Conservation (phyloP, 2,329 filamentous ascomycete genomes). For the Dendryphion nanum region DNA sequence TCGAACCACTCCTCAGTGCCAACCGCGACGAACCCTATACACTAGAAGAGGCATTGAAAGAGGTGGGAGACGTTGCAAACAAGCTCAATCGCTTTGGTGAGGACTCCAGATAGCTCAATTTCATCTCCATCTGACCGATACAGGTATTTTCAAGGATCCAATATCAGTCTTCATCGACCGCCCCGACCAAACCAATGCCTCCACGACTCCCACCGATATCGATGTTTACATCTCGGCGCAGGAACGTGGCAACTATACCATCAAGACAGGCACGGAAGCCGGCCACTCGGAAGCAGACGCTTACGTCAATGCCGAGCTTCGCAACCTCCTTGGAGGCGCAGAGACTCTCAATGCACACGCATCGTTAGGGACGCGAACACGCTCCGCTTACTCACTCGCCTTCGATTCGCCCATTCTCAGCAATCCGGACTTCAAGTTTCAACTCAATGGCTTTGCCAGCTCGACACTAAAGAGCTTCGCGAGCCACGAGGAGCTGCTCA, state of each 20-base stretch:
- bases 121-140: conserved; percentile 13
- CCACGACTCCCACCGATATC: conserved; percentile 72
- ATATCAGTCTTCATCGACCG: conserved; percentile 81
- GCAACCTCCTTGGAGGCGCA: conserved; percentile 92
- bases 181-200: conserved; percentile 66
- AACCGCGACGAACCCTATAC: conserved; percentile 69
- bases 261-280: conserved; percentile 93
- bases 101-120: conserved; percentile 15
- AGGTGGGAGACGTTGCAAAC: conserved; percentile 67
- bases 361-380: conserved; percentile 82
- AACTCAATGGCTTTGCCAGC: conserved; percentile 77
- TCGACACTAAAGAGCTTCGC: conserved; percentile 89
- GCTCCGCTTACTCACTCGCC: conserved; percentile 84
- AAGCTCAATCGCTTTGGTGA: conserved; percentile 80
- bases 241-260: conserved; percentile 78
- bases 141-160: conserved; percentile 83
- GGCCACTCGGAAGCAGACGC: conserved; percentile 93
- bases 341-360: conserved; percentile 87
- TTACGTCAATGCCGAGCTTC: conserved; percentile 80
- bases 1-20: conserved; percentile 72
- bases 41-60: conserved; percentile 70
- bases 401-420: conserved; percentile 80
- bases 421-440: conserved; percentile 77
- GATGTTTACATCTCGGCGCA: conserved; percentile 75
- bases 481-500: conserved; percentile 85